Evolutionary conservation across 352 stramenopile genomes (phyloP).

Genomic region (Lagenidium giganteum): DNA sequence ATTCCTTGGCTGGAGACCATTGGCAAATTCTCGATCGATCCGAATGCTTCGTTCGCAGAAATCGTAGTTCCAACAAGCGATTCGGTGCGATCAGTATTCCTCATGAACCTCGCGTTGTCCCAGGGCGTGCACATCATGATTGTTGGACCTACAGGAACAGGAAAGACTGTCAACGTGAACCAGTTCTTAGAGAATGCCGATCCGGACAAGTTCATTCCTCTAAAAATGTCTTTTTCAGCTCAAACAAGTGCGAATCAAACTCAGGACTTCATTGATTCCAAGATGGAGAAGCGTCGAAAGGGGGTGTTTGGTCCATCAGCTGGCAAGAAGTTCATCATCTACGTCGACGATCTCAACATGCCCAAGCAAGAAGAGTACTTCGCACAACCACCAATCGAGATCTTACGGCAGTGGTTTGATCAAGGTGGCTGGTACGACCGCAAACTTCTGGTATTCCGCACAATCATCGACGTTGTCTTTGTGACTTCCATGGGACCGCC

Average conservation of each 20-base stretch:
- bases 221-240: conserved; percentile 88
- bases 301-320: conserved; percentile 87
- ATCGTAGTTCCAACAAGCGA: conserved; percentile 91
- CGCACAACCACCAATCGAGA: conserved; percentile 91
- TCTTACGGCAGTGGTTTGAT: conserved; percentile 91
- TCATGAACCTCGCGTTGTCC: conserved; percentile 79
- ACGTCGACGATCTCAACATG: conserved; percentile 94
- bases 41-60: conserved; percentile 77
- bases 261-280: conserved; percentile 86
- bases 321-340: conserved; percentile 88
- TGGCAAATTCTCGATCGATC: conserved; percentile 52
- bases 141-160: conserved; percentile 88
- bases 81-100: conserved; percentile 87
- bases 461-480: conserved; percentile 84
- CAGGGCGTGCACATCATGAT: conserved; percentile 86
- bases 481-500: conserved; percentile 70
- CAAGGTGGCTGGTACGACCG: conserved; percentile 92
- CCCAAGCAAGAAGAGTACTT: conserved; percentile 90
- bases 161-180: conserved; percentile 92
- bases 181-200: conserved; percentile 81
- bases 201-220: conserved; percentile 82
- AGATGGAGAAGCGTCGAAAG: conserved; percentile 90
- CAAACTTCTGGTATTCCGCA: conserved; percentile 85
- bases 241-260: conserved; percentile 91
- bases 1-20: conserved; percentile 89